Evolutionary conservation across 148 eudicot species (phyloP).

Genomic region (Fagopyrum tataricum): DNA sequence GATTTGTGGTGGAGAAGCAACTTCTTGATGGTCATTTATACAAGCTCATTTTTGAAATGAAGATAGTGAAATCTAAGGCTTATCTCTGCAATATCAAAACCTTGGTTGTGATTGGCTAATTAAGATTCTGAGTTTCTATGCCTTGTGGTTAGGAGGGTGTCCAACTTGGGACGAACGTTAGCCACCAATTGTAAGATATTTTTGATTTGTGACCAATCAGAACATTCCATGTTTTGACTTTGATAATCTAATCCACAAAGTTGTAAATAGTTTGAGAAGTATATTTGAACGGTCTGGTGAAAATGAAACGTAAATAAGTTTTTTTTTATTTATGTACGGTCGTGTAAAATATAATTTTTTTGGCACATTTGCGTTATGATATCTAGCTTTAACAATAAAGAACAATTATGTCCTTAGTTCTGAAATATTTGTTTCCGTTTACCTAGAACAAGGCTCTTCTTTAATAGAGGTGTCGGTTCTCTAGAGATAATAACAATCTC

Average conservation of each 20-base stretch:
- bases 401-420: too few species aligned
- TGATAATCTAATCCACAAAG: too few species aligned
- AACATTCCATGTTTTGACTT: background rate
- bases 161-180: background rate
- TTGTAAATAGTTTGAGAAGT: background rate
- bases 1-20: background rate
- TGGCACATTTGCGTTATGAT: too few species aligned
- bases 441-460: too few species aligned
- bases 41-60: background rate
- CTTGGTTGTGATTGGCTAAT: background rate
- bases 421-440: too few species aligned
- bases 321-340: too few species aligned
- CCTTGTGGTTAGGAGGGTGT: background rate
- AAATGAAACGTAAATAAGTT: too few species aligned
- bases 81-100: background rate
- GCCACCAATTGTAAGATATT: background rate
- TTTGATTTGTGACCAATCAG: background rate
- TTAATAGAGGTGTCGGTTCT: too few species aligned
- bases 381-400: too few species aligned
- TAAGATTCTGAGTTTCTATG: background rate
- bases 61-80: background rate
- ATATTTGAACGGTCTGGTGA: background rate
- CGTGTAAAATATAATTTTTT: too few species aligned
- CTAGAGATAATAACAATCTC: too few species aligned
- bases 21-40: background rate